Evolutionary conservation across 1,284 basidiomycete genomes (phyloP), one percentile per base, ranked within the genome.

Genomic region (Sporisorium sorghi): DNA sequence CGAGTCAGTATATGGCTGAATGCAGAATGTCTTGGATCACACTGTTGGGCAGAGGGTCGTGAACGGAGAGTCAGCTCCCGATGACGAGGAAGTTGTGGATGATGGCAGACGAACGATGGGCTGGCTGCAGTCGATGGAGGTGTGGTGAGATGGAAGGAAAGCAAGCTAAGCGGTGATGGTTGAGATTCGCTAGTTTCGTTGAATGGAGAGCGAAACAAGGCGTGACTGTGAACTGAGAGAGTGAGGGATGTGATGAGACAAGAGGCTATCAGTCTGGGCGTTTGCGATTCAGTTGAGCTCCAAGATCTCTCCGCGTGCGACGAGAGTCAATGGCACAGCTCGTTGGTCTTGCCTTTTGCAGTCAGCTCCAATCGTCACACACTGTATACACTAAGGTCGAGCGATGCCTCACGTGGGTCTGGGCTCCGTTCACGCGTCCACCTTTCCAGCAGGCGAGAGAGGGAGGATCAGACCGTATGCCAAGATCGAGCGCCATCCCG

Each of bases 21-120:
- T n/a, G n/a, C n/a, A n/a, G n/a, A n/a, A n/a, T n/a, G n/a, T n/a
- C n/a, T n/a, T n/a, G n/a, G n/a, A n/a, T n/a, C n/a, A n/a, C n/a
- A n/a, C n/a, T n/a, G n/a, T n/a, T n/a, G n/a, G n/a, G n/a, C n/a
- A n/a, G n/a, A n/a, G n/a, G n/a, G n/a, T n/a, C n/a, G n/a, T n/a
- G n/a, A n/a, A n/a, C n/a, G n/a, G n/a, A 64, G 62, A 54, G 39
- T 39, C 62, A 44, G 62, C 51, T 58, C 49, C 55, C 39, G 33
- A 23, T 6, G 15, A 12, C 2, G 32, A n/a, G 39, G 46, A 12
- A 14, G 28, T 24, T 14, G 12, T 17, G 32, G 0, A 1, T 11
- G 47, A 19, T 26, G 44, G 35, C n/a, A 50, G 43, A 15, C 23
- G n/a, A 40, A 40, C n/a, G 9, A 40, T n/a, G n/a, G n/a, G 9